Percentiles rank a stretch among this genome's conserved stretches.
These are phyloP conservation scores for Chlorociboria aeruginascens DNA, from an alignment of 495 filamentous ascomycete genomes.

Conservation along the genomic window DNA sequence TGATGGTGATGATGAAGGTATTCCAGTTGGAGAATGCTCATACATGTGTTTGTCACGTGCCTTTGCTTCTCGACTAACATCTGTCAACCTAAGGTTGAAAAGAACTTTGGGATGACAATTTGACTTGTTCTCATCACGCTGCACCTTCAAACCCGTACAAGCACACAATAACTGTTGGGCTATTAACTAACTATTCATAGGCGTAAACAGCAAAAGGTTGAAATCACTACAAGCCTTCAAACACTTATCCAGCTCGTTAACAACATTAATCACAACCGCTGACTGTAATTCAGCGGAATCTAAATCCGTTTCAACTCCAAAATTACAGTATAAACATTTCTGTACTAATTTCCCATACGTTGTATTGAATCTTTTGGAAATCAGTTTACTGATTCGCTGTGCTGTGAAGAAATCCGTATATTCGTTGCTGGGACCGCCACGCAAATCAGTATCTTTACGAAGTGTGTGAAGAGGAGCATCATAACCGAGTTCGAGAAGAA, in stretches of 20 bases:
- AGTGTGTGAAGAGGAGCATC: conserved; percentile 12
- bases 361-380: conserved; percentile 8
- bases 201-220: no score
- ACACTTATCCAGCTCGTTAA: conserved; percentile 21
- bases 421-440: conserved; percentile 2
- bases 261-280: conserved; percentile 24
- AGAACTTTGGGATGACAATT: no score
- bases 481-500: conserved; percentile 23
- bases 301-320: conserved; percentile 24
- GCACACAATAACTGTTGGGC: no score
- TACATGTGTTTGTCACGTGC: no score
- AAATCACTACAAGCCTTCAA: no score
- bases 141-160: no score
- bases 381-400: conserved; percentile 11
- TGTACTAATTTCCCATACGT: conserved; percentile 22
- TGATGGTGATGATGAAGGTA: no score
- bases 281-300: conserved; percentile 19
- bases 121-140: no score
- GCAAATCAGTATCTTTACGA: neutral
- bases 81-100: no score
- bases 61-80: no score
- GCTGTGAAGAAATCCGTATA: conserved; percentile 23
- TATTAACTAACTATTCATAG: no score
- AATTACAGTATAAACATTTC: conserved; percentile 28
- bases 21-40: no score